Base-by-base conservation (phyloP, 371 early-diverging fungal species). In the Catenaria anguillulae region DNA sequence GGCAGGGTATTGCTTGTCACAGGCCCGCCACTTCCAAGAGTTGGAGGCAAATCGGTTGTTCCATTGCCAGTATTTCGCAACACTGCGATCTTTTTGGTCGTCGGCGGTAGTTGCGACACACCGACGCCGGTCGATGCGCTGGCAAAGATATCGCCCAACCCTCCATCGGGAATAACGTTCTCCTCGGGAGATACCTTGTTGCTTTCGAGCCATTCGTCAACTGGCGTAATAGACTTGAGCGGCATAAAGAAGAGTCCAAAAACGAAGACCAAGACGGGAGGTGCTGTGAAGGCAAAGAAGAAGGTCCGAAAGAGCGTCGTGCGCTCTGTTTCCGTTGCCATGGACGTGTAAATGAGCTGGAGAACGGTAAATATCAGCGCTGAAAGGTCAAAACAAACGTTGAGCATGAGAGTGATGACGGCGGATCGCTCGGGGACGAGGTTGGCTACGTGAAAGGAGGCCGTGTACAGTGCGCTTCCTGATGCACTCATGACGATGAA, bases 391-490 rank as follows among this genome's bases (percentile, higher is more conserved):
- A 29, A 50, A 4, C 29, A 8, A 17, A 50, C 29, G 17, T 29
- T 31, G 29, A 50, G 52, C 29, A 17, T 17, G 13, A 50, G 10
- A 15, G 31, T 29, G 52, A 50, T 8, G 15, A 50, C 29, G 1
- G 15, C 52, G 29, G 52, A 24, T 10, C 8, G 26, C 29, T 4
- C 15, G 15, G 52, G 52, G 17, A 29, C 24, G 29, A 50, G 29
- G 17, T 50, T 50, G 52, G 52, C 52, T 0, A 50, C 52, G 52
- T 50, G 52, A 23, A 50, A 50, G 29, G 52, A 50, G 26, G 52
- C 52, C 52, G 52, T 50, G 52, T 50, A 50, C 52, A 50, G 26
- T 26, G 52, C 52, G 29, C 29, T 12, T 15, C 52, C 52, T 2
- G 29, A 26, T 31, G 52, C 13, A 15, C 15, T 15, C 21, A 50